Base-by-base conservation (phyloP, 2,329 filamentous ascomycete genomes). In the Pyricularia grisea region DNA sequence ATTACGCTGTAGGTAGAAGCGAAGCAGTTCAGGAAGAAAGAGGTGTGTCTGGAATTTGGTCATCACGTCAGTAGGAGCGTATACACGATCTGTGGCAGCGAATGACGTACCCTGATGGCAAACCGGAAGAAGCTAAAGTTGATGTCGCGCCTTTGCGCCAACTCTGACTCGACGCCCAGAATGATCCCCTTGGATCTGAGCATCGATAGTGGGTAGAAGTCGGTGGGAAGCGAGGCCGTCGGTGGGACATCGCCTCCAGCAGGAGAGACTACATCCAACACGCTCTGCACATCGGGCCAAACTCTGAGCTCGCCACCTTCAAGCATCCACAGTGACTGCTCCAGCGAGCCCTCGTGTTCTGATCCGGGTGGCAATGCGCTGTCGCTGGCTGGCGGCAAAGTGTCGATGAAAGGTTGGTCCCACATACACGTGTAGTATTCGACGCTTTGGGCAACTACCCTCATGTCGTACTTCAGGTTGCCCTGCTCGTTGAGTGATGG, bases 391-490 rank as follows among this genome's bases (percentile, higher is more conserved):
- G 42, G 42, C 23, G 66, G 66, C 55, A 61, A 23, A 14, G 50
- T 64, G 20, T 68, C 50, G 28, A 81, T 77, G 55, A 81, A 79
- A 7, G 88, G 88, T 74, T 96, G 92, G 75, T 99, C 95, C 72
- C 94, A 89, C 88, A 96, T 96, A 74, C 95, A 88, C 68, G 90
- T 90, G 77, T 97, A 97, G 75, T 95, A 98, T 77, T 99, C 95
- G 60, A 98, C 93, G 74, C 97, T 96, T 74, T 97, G 93, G 14
- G 94, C 93, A 76, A 99, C 91, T 70, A 98, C 91, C 11, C 94
- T 91, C 95, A 99, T 99, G 76, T 98, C 94, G 76, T 99, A 99
- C 81, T 97, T 98, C 67, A 97, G 84, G 73, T 93, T 91, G 5
- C 92, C 92, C 63, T 91, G 87, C 66, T 92, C 91, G 67, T 92